phyloP scores from a whole-genome alignment of 2,329 filamentous ascomycete species.

The Sporothrix mexicana region DNA sequence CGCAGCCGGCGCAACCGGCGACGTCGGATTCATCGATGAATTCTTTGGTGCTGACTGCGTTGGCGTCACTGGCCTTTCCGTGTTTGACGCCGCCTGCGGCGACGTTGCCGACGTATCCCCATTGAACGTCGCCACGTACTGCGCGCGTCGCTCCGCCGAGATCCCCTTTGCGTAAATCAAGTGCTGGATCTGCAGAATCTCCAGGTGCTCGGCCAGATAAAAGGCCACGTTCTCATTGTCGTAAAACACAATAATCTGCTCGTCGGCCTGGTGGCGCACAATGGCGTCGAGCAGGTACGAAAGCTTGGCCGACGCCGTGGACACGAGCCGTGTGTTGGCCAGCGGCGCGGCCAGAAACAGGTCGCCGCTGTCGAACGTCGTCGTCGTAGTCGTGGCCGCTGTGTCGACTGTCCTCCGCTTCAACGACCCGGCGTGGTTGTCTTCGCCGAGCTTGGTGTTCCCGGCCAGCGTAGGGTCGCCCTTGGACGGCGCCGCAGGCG shows the following conservation, averaged over 20 bases:
- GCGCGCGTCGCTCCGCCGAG: slow-evolving; percentile 65
- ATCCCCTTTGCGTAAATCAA: slow-evolving; percentile 72
- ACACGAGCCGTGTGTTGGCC: slow-evolving; percentile 67
- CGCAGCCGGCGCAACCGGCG: neutral
- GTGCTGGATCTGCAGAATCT: slow-evolving; percentile 68
- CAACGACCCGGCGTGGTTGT: slow-evolving; percentile 40
- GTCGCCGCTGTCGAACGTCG: too few relatives aligned
- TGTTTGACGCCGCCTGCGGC: too few relatives aligned
- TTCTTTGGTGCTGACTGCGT: slow-evolving; percentile 38
- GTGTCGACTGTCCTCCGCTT: slow-evolving; percentile 41
- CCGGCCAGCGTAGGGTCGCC: slow-evolving; percentile 45
- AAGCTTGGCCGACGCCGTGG: slow-evolving; percentile 84
- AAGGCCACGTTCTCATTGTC: slow-evolving; percentile 85
- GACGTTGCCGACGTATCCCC: slow-evolving; percentile 46
- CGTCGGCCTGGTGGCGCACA: slow-evolving; percentile 66
- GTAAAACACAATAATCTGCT: slow-evolving; percentile 94
- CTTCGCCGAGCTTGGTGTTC: slow-evolving; percentile 52
- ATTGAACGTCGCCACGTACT: slow-evolving; percentile 82
- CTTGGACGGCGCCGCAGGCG: neutral
- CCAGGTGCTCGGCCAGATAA: slow-evolving; percentile 82
- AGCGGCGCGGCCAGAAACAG: slow-evolving; percentile 55
- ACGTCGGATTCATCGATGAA: slow-evolving; percentile 38
- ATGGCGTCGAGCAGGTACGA: slow-evolving; percentile 83
- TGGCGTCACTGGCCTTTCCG: too few relatives aligned
- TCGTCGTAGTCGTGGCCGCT: slow-evolving; percentile 44